These are phyloP conservation scores for Pneumocystis sp. DNA, from an alignment of 1,139 yeast genomes.

Conservation along the genomic window DNA sequence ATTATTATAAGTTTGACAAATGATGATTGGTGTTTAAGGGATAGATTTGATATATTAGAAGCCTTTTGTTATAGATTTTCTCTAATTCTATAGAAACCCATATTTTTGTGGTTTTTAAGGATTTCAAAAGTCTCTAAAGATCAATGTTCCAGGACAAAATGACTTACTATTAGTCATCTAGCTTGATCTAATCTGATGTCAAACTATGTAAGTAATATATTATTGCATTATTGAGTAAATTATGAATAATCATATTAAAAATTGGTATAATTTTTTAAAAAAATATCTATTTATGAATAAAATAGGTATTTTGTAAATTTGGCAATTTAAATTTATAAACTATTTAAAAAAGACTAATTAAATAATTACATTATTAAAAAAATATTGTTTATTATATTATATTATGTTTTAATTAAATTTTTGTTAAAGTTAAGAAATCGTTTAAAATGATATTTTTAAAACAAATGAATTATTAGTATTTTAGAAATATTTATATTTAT, in stretches of 20 bases:
- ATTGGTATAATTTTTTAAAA: too few relatives aligned
- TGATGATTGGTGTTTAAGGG: background rate
- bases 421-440: too few relatives aligned
- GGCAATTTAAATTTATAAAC: too few relatives aligned
- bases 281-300: too few relatives aligned
- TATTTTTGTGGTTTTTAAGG: background rate
- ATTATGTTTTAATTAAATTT: too few relatives aligned
- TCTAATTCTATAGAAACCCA: background rate
- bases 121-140: background rate
- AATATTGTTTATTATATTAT: too few relatives aligned
- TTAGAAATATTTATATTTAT: too few relatives aligned
- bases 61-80: background rate
- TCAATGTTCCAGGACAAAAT: background rate
- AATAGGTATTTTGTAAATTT: too few relatives aligned
- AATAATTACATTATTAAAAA: too few relatives aligned
- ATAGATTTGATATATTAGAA: background rate
- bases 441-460: too few relatives aligned
- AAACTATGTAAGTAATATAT: background rate
- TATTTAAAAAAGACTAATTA: too few relatives aligned
- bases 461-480: background rate
- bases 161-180: background rate
- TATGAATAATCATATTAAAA: too few relatives aligned
- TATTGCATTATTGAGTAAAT: background rate
- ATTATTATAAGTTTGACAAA: background rate
- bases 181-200: slow-evolving; percentile 1